Evolutionary conservation across 805 yeast species (phyloP), one percentile per base, ranked within the genome.

Genomic region (Ogataea pilisensis): DNA sequence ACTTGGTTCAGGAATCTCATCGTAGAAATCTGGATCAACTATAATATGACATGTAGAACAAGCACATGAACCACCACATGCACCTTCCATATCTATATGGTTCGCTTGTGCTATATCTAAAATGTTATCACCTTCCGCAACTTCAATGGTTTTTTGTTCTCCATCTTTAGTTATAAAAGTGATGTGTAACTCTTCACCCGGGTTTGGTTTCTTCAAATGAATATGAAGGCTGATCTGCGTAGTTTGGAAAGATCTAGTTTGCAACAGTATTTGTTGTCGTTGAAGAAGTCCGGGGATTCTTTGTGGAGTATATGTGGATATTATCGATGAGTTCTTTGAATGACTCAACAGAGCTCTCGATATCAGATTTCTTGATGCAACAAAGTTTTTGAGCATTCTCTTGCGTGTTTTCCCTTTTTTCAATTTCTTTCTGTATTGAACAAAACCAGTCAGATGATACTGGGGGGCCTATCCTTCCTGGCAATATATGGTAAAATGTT

Each of bases 51-150:
- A 93, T 0, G 99, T 93, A 5, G 97, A 89, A 62, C 99, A 93
- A 1, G 99, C 99, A 71, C 99, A 93, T 4, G 97, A 88, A 3
- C 98, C 99, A 18, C 99, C 99, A 65, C 99, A 93, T 0, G 99
- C 99, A 34, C 82, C 96, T 62, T 93, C 99, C 93, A 93, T 90
- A 51, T 93, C 99, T 43, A 93, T 64, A 54, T 90, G 84, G 58
- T 90, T 66, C 3, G 93, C 95, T 66, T 93, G 98, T 5, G 98
- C 99, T 42, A 93, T 88, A 60, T 93, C 99, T 60, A 93, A 68
- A 21, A 93, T 58, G 28, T 89, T 80, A 58, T 93, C 99, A 12
- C 98, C 98, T 52, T 84, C 96, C 2, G 91, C 82, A 2, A 84
- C 98, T 57, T 89, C 96, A 53, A 76, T 77, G 1, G 85, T 78